Percentiles rank a stretch among this genome's conserved stretches.
These are phyloP conservation scores for Pseudogymnoascus sp. DNA, from an alignment of 2,329 filamentous ascomycete genomes.

Conservation along the genomic window DNA sequence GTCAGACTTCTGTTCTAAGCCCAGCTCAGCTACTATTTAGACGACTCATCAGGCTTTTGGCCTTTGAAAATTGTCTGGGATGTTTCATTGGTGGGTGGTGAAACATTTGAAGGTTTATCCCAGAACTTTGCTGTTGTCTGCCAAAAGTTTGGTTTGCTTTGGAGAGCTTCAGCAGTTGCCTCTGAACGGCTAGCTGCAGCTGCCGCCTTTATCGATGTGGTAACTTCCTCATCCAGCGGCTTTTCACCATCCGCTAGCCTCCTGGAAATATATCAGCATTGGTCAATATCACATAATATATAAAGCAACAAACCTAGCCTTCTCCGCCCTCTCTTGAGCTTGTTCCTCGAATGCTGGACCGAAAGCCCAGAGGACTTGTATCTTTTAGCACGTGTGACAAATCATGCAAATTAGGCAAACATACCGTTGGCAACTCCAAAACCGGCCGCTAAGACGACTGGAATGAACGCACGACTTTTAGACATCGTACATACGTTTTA, in stretches of 20 bases:
- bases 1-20: not conserved
- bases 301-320: slow-evolving; percentile 16
- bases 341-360: slow-evolving; percentile 26
- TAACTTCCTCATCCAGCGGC: slow-evolving; percentile 11
- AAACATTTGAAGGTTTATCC: not conserved
- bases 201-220: slow-evolving; percentile 17
- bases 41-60: not conserved
- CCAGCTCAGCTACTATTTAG: not conserved
- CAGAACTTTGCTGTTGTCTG: not conserved
- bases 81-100: not conserved
- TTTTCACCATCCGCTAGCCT: not conserved
- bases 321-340: slow-evolving; percentile 17
- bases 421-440: slow-evolving; percentile 28
- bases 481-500: slow-evolving; percentile 20
- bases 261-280: not conserved
- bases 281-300: not conserved
- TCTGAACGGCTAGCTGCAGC: slow-evolving; percentile 18
- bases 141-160: not conserved
- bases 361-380: slow-evolving; percentile 25
- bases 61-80: not conserved
- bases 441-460: slow-evolving; percentile 23
- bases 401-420: not conserved
- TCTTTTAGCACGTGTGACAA: not conserved
- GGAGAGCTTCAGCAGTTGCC: slow-evolving; percentile 3
- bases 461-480: slow-evolving; percentile 22